Evolutionary conservation across 2,329 filamentous ascomycete species (phyloP).

Genomic region (Beauveria pseudobassiana): DNA sequence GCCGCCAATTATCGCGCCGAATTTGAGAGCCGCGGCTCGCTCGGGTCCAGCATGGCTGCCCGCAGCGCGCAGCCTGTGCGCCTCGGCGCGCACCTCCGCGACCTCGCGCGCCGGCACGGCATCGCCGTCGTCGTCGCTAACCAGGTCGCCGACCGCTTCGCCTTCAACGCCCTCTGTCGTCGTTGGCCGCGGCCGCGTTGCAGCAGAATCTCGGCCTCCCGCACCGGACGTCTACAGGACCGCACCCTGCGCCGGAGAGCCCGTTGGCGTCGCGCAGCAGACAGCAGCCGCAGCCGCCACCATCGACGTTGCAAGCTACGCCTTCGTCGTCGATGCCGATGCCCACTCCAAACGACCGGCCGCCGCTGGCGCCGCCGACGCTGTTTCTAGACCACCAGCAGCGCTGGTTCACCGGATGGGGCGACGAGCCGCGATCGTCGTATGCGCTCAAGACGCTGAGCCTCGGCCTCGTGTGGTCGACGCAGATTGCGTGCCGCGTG

Average conservation of each 20-base stretch:
- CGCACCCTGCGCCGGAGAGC: conserved; percentile 27
- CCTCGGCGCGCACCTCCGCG: conserved; percentile 66
- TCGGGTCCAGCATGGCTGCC: conserved; percentile 58
- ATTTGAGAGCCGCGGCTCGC: conserved; percentile 51
- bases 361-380: conserved; percentile 36
- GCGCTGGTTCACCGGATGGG: conserved; percentile 93
- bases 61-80: conserved; percentile 70
- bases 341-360: conserved; percentile 21
- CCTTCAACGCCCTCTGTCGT: conserved; percentile 15
- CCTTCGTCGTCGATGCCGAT: conserved; percentile 34
- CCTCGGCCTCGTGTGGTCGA: conserved; percentile 83
- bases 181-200: conserved; percentile 13
- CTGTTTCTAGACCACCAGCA: conserved; percentile 83
- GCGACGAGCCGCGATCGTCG: conserved; percentile 51
- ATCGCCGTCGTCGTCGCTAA: conserved; percentile 89
- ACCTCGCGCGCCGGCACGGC: conserved; percentile 64
- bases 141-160: conserved; percentile 87
- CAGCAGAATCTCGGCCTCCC: conserved; percentile 14
- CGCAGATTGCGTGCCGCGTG: conserved; percentile 76
- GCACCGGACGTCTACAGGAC: conserved; percentile 20
- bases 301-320: conserved; percentile 24
- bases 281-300: conserved; percentile 22
- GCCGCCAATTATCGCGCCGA: conserved; percentile 94
- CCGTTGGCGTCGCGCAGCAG: conserved; percentile 40
- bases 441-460: conserved; percentile 70